Percentiles rank a stretch among this genome's conserved stretches.
These are phyloP conservation scores for Bacidia rubella DNA, from an alignment of 495 filamentous ascomycete species.

Conservation along the genomic window DNA sequence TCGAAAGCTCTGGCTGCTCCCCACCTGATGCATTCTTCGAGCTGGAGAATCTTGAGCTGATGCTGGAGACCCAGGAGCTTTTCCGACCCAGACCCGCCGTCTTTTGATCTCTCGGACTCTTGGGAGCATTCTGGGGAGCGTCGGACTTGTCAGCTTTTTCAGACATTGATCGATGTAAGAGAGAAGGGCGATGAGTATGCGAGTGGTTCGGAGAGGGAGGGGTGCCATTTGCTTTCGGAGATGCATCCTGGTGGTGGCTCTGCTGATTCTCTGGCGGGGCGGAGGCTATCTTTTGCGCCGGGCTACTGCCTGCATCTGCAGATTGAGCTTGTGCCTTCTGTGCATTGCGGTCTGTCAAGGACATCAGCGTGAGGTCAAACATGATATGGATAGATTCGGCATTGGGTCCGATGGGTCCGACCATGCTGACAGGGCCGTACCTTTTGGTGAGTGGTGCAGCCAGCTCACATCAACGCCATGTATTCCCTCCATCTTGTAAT, in stretches of 20 bases:
- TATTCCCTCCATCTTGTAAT: conserved; percentile 40
- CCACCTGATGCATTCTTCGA: conserved; percentile 35
- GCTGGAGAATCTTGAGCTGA: conserved; percentile 84
- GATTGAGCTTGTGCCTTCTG: neutral
- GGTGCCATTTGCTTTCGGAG: conserved; percentile 7
- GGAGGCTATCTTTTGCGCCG: neutral
- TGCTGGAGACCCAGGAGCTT: conserved; percentile 80
- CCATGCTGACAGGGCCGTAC: conserved; percentile 25
- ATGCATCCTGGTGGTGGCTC: neutral
- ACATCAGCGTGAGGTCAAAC: neutral
- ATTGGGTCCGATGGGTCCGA: neutral
- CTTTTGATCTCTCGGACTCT: conserved; percentile 25
- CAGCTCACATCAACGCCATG: conserved; percentile 58
- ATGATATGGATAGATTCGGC: neutral
- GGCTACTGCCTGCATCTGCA: neutral
- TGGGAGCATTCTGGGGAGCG: conserved; percentile 20
- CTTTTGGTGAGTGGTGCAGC: conserved; percentile 54
- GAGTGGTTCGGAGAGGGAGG: conserved; percentile 3
- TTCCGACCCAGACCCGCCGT: conserved; percentile 34
- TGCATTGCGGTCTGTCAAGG: conserved; percentile 9
- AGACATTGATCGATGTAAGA: conserved; percentile 15
- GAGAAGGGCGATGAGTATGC: conserved; percentile 16
- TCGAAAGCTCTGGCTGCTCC: conserved; percentile 22
- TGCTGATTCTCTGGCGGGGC: neutral
- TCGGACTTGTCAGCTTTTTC: conserved; percentile 16